Percentiles rank a stretch among this genome's conserved stretches.
phyloP scores from a whole-genome alignment of 2,329 filamentous ascomycete species.

The Ophiocordyceps australis region DNA sequence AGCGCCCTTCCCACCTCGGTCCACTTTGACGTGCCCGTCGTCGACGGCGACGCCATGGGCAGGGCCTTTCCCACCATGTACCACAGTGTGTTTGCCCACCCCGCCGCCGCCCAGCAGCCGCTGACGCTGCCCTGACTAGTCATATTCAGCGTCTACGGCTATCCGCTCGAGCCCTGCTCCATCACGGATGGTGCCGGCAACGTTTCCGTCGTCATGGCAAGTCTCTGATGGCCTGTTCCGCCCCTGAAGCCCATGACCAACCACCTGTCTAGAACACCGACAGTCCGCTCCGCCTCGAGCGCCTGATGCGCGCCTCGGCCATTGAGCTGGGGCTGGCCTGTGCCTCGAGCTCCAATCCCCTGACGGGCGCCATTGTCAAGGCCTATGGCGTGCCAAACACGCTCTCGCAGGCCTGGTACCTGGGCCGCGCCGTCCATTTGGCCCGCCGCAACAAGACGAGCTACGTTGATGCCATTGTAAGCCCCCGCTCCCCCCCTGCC shows the following conservation, averaged over 20 bases:
- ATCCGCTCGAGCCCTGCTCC: slow-evolving; percentile 15
- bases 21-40: slow-evolving; percentile 16
- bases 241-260: neutral
- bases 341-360: slow-evolving; percentile 15
- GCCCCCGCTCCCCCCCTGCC: too few species aligned
- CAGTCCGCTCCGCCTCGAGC: slow-evolving; percentile 14
- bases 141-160: slow-evolving; percentile 18
- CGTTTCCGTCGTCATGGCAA: slow-evolving; percentile 13
- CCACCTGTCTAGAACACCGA: slow-evolving; percentile 11
- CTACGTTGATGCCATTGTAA: neutral
- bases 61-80: slow-evolving; percentile 19
- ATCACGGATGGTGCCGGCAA: slow-evolving; percentile 19
- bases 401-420: neutral
- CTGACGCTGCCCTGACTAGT: slow-evolving; percentile 6
- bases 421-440: neutral
- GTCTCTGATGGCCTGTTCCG: slow-evolving; percentile 1
- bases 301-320: slow-evolving; percentile 14
- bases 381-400: neutral
- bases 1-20: slow-evolving; percentile 13
- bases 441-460: neutral
- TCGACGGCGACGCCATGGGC: slow-evolving; percentile 19
- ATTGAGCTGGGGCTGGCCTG: slow-evolving; percentile 19
- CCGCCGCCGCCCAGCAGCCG: neutral
- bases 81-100: slow-evolving; percentile 8
- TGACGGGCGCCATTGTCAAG: slow-evolving; percentile 7